Base-by-base conservation (phyloP, 1,284 basidiomycete genomes). In the Anthracocystis setariae region DNA sequence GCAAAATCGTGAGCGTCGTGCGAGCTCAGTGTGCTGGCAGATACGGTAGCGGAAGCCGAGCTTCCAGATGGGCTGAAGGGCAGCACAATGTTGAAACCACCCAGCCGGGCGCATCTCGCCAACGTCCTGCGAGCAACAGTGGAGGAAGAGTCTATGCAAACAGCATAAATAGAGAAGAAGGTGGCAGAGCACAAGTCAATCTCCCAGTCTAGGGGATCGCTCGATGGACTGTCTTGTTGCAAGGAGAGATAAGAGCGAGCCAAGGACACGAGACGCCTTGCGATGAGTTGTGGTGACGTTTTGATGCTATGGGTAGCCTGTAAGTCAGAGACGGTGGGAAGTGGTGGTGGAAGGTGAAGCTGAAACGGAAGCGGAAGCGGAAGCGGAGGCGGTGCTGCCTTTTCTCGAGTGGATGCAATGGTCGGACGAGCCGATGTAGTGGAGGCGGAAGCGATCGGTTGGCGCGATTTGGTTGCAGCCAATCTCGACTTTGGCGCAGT, bases 31-130 rank as follows among this genome's bases (percentile, higher is more conserved):
- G 21, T 59, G 13, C 64, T 32, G 21, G 64, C 64, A 44, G 68
- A 52, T 17, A 60, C 53, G 20, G 45, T 47, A 15, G 67, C 52
- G 1, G 62, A 56, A 0, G 63, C 67, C 9, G 73, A 61, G 9
- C 69, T 63, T 20, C 66, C 71, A 15, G 78, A 77, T 18, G 78
- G 74, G 3, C 65, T 55, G 38, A 80, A 77, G 10, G 78, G 78
- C 8, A 80, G 75, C 24, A 78, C 57, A 10, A 70, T 61, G 53
- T 68, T 64, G 50, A 72, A 61, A 37, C 76, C 78, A 17, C 77
- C 78, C 7, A 72, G 70, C 29, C 75, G 63, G 38, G 70, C 67
- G 57, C 78, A 80, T 42, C 64, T 54, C 13, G 76, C 76, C 8
- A 78, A 38, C 0, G 71, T 51, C 25, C 73, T 59, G 37, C 78